Percentiles rank a stretch among this genome's conserved stretches.
These are phyloP conservation scores for Pseudogymnoascus sp. DNA, from an alignment of 2,329 filamentous ascomycete species.

Conservation along the genomic window DNA sequence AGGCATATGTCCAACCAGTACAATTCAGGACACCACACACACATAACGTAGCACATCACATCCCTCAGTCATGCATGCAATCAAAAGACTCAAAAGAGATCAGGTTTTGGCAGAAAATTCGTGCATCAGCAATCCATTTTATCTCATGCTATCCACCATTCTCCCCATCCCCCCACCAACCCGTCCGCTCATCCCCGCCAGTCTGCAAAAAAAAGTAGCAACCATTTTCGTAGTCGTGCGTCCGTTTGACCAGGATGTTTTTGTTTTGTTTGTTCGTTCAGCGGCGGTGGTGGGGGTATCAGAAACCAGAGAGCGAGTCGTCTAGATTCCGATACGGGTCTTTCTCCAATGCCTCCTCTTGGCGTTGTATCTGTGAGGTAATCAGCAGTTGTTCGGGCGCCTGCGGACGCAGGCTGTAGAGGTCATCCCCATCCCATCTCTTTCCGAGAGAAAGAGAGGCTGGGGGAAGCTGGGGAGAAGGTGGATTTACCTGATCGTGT, in stretches of 20 bases:
- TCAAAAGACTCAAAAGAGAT: not conserved
- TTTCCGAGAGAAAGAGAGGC: not conserved
- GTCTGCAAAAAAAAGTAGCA: not conserved
- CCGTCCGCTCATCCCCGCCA: not conserved
- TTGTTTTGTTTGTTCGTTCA: no score
- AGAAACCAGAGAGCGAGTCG: constrained; percentile 37
- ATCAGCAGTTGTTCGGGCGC: constrained; percentile 15
- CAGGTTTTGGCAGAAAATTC: not conserved
- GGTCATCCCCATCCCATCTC: not conserved
- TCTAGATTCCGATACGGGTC: constrained; percentile 98
- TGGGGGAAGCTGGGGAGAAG: no score
- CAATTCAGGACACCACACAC: no score
- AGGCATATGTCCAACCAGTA: not conserved
- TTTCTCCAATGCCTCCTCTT: constrained; percentile 99
- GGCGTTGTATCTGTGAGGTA: constrained; percentile 80
- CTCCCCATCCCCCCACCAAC: not conserved
- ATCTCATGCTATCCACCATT: not conserved
- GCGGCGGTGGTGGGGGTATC: constrained; percentile 13
- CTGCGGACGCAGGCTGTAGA: constrained; percentile 3
- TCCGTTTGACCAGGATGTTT: not conserved
- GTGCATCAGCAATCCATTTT: not conserved
- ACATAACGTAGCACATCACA: not conserved
- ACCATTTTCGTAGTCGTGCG: not conserved
- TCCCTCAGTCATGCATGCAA: not conserved
- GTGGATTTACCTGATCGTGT: constrained; percentile 84